phyloP scores from a whole-genome alignment of 2,329 filamentous ascomycete genomes.

The Magnaporthiopsis incrustans region DNA sequence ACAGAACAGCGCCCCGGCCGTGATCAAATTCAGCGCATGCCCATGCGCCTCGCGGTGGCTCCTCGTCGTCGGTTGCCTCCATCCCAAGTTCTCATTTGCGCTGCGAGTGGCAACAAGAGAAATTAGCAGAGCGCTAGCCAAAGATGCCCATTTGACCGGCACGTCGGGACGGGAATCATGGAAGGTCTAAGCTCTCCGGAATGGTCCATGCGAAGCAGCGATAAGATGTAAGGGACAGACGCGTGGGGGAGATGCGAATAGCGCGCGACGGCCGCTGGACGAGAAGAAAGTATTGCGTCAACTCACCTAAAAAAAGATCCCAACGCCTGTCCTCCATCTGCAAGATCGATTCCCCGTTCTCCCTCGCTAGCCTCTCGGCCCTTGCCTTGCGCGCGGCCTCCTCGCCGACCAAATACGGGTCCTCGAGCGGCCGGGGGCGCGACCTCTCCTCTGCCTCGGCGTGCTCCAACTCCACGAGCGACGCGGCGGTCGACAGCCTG shows the following conservation, averaged over 20 bases:
- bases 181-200: neutral
- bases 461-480: conserved; percentile 7
- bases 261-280: neutral
- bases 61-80: conserved; percentile 32
- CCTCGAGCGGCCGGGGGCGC: conserved; percentile 46
- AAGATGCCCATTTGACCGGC: neutral
- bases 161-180: neutral
- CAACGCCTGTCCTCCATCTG: conserved; percentile 49
- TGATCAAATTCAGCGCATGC: neutral
- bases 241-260: no score
- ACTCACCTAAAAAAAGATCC: conserved; percentile 53
- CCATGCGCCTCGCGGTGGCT: conserved; percentile 12
- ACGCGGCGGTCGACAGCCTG: conserved; percentile 11
- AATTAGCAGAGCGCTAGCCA: neutral
- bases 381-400: conserved; percentile 51
- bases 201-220: neutral
- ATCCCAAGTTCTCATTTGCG: conserved; percentile 42
- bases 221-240: neutral
- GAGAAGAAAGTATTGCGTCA: neutral
- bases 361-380: conserved; percentile 46
- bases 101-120: conserved; percentile 21
- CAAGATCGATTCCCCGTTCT: conserved; percentile 47
- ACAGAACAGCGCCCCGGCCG: neutral
- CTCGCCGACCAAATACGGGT: conserved; percentile 61
- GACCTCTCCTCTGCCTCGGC: conserved; percentile 17